Conservation (phyloP, 805 yeast species). For the Nakazawaea molendinolei region DNA sequence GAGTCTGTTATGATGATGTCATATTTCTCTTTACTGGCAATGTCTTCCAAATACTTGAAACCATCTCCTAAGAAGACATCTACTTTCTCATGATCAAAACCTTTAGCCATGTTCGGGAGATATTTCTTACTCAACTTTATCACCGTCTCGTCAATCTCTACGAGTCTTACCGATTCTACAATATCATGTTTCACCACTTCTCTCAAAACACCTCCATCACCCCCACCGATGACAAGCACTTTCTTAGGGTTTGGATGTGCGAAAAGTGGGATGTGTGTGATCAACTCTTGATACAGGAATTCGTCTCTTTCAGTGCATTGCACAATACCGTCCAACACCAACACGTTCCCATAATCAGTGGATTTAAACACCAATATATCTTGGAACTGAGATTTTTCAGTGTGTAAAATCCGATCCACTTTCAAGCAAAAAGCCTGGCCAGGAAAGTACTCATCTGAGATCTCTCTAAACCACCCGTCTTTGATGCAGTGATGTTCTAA, state of each 20-base stretch:
- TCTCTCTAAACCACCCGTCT: constrained; percentile 81
- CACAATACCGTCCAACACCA: constrained; percentile 83
- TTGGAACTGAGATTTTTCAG: constrained; percentile 65
- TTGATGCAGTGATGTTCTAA: constrained; percentile 27
- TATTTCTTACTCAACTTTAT: constrained; percentile 64
- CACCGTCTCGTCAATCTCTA: constrained; percentile 86
- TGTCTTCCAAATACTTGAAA: constrained; percentile 57
- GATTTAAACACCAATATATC: constrained; percentile 78
- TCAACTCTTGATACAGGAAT: constrained; percentile 90
- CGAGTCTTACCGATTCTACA: constrained; percentile 62
- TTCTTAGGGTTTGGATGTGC: constrained; percentile 68
- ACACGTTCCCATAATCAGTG: constrained; percentile 74
- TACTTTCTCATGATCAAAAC: constrained; percentile 59
- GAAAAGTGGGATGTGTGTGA: constrained; percentile 75
- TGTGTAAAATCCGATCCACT: constrained; percentile 59
- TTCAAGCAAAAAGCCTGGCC: constrained; percentile 78
- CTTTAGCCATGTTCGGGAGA: constrained; percentile 69
- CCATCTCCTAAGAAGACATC: constrained; percentile 74
- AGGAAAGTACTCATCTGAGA: constrained; percentile 65
- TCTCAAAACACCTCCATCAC: constrained; percentile 91
- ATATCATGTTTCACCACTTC: constrained; percentile 67
- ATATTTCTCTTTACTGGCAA: constrained; percentile 38
- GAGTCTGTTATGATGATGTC: constrained; percentile 90
- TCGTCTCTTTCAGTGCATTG: constrained; percentile 93
- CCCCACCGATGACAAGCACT: constrained; percentile 90